Evolutionary conservation across 2,329 filamentous ascomycete species (phyloP).

Genomic region (Zymoseptoria crescenta): DNA sequence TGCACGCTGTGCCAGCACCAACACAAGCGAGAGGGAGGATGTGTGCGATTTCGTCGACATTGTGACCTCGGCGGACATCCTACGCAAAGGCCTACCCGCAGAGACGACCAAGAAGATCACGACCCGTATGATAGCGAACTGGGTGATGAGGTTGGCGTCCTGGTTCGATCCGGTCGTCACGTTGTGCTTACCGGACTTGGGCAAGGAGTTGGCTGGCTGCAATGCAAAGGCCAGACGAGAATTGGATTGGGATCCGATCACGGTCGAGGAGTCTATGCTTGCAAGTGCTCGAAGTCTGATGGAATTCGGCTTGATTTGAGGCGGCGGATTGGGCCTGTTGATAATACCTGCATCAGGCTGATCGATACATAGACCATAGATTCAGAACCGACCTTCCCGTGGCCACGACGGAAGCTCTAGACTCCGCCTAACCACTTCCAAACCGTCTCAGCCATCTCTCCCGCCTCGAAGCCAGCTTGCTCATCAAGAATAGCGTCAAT

Average conservation of each 20-base stretch:
- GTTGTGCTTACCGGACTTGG: slow-evolving; percentile 15
- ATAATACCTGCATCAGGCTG: neutral
- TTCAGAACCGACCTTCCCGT: neutral
- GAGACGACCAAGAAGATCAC: slow-evolving; percentile 14
- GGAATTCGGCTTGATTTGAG: slow-evolving; percentile 6
- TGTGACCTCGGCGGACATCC: slow-evolving; percentile 6
- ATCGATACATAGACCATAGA: neutral
- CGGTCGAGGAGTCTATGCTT: slow-evolving; percentile 11
- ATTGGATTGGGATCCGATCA: slow-evolving; percentile 9
- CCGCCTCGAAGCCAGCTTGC: neutral
- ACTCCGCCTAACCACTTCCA: neutral
- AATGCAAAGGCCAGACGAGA: slow-evolving; percentile 12
- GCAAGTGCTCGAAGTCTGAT: slow-evolving; percentile 13
- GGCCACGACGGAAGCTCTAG: neutral
- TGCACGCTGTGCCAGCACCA: slow-evolving; percentile 1
- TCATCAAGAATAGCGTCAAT: neutral
- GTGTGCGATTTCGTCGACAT: slow-evolving; percentile 16
- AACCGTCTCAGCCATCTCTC: neutral
- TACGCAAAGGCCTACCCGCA: slow-evolving; percentile 7
- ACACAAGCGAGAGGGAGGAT: neutral
- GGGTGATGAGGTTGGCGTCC: slow-evolving; percentile 15
- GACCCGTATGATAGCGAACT: slow-evolving; percentile 12
- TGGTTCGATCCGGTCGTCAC: slow-evolving; percentile 16
- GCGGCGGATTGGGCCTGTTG: neutral
- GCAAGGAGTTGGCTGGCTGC: slow-evolving; percentile 13